Evolutionary conservation across 2,329 filamentous ascomycete species (phyloP).

Genomic region (Periconia macrospinosa): DNA sequence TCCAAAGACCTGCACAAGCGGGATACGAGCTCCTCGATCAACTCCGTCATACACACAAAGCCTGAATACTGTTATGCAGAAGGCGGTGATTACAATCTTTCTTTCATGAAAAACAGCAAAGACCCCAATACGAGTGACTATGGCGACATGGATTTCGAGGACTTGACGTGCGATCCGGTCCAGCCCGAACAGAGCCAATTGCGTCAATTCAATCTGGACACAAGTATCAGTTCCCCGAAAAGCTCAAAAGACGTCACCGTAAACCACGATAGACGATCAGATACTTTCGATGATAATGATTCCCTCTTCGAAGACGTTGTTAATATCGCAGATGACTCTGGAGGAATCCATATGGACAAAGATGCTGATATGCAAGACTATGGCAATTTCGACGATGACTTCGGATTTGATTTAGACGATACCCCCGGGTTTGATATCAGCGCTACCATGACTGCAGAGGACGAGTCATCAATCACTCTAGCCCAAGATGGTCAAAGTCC

Average conservation of each 20-base stretch:
- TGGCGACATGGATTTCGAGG: slow-evolving; percentile 23
- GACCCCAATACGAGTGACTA: slow-evolving; percentile 30
- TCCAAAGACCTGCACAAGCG: slow-evolving; percentile 27
- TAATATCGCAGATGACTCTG: neutral
- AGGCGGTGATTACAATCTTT: slow-evolving; percentile 23
- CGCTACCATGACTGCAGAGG: neutral
- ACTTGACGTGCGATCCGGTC: slow-evolving; percentile 8
- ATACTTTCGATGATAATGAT: slow-evolving; percentile 32
- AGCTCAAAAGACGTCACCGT: neutral
- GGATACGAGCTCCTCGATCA: slow-evolving; percentile 19
- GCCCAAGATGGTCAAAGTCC: slow-evolving; percentile 1
- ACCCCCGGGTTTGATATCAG: neutral
- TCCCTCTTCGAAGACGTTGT: slow-evolving; percentile 35
- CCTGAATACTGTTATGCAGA: slow-evolving; percentile 28
- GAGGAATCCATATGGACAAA: neutral
- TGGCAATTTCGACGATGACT: slow-evolving; percentile 11
- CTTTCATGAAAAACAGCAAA: slow-evolving; percentile 19
- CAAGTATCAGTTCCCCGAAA: neutral
- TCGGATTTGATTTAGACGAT: slow-evolving; percentile 3
- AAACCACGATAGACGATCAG: slow-evolving; percentile 12
- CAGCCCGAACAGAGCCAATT: neutral
- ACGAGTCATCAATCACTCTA: neutral
- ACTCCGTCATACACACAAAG: slow-evolving; percentile 29
- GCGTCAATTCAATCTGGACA: neutral
- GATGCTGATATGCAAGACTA: neutral